A percentile compares a stretch with the other conserved stretches of the same genome.
phyloP scores from a whole-genome alignment of 164 flowering plant species.

The Nelumbo lutea region DNA sequence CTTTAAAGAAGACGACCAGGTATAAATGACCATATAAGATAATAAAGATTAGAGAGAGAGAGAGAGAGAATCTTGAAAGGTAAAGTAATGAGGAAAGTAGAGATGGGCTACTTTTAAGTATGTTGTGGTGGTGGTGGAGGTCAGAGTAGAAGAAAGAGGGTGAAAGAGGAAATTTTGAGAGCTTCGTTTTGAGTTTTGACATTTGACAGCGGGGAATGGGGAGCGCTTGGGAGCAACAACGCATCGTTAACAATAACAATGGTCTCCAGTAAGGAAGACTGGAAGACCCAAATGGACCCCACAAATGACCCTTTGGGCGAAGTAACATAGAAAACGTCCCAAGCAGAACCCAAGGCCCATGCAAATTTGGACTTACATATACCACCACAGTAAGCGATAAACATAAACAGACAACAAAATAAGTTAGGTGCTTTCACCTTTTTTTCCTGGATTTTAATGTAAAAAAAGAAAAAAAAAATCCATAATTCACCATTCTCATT shows the following conservation, averaged over 20 bases:
- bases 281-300: background rate
- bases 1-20: background rate
- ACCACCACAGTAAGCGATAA: too few relatives aligned
- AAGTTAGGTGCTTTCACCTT: too few relatives aligned
- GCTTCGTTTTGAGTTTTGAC: background rate
- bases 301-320: background rate
- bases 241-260: background rate
- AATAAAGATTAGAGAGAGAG: constrained; percentile 10
- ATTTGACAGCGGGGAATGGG: background rate
- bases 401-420: too few relatives aligned
- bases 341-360: background rate
- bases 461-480: too few relatives aligned
- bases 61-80: constrained; percentile 5
- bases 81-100: constrained; percentile 4
- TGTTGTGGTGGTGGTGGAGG: constrained; percentile 2
- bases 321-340: background rate
- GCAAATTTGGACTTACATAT: background rate
- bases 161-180: background rate
- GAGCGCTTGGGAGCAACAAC: constrained; percentile 1
- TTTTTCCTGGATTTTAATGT: too few relatives aligned
- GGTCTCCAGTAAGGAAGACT: background rate
- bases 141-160: background rate
- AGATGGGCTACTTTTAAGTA: constrained; percentile 10
- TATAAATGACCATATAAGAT: background rate
- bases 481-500: too few relatives aligned